Conservation (phyloP, 225 moss, liverwort and hornwort genomes). For the Neckera pumila region DNA sequence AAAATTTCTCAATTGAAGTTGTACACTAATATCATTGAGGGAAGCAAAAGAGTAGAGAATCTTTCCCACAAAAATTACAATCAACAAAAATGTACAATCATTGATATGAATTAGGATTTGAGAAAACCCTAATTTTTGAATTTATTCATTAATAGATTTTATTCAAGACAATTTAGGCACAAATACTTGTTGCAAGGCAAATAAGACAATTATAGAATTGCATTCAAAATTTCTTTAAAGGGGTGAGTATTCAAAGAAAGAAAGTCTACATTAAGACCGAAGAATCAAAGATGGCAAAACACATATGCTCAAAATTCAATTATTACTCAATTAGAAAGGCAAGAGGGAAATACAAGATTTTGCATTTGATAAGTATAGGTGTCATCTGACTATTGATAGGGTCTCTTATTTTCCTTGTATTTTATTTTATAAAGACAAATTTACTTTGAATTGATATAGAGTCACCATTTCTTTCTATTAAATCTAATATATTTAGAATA, state of each 20-base stretch:
- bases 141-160: no score
- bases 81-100: not conserved
- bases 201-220: not conserved
- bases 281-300: not conserved
- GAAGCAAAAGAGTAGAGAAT: not conserved
- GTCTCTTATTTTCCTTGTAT: not conserved
- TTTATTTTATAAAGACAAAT: no score
- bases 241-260: not conserved
- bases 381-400: not conserved
- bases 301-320: not conserved
- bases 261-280: not conserved
- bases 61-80: not conserved
- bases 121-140: no score
- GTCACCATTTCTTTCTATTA: no score
- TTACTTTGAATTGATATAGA: not conserved
- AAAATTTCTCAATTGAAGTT: not conserved
- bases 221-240: not conserved
- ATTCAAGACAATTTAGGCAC: rapidly evolving
- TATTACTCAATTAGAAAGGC: not conserved
- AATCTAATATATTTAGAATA: not conserved
- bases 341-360: no score
- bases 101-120: not conserved
- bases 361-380: not conserved
- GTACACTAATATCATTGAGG: no score
- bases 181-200: not conserved